Conservation (phyloP, 768 basidiomycete species). For the Russula earlei region DNA sequence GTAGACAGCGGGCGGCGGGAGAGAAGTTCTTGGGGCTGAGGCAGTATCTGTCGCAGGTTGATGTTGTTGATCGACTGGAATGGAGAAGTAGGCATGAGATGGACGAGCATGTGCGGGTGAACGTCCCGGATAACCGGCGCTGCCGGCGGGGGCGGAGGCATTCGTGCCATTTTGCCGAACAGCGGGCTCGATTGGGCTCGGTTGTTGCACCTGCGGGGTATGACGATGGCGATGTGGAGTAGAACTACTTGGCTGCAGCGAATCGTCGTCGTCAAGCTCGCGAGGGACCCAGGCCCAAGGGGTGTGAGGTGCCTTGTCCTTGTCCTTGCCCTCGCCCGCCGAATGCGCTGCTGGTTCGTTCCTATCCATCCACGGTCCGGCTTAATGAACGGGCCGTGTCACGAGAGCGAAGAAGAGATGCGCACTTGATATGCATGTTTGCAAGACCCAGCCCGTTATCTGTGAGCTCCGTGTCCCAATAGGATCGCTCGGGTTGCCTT, state of each 20-base stretch:
- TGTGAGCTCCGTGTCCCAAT: conserved; percentile 46
- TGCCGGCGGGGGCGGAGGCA: not conserved
- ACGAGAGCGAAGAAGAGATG: conserved; percentile 16
- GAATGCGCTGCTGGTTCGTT: not conserved
- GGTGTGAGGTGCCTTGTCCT: conserved; percentile 37
- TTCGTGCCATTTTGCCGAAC: not conserved
- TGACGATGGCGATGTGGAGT: conserved; percentile 14
- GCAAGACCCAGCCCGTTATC: conserved; percentile 59
- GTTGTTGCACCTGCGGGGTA: conserved; percentile 19
- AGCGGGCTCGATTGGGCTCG: not conserved
- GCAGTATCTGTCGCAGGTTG: not conserved
- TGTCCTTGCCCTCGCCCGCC: not conserved
- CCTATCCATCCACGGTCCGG: too few species aligned
- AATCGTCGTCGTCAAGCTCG: conserved; percentile 30
- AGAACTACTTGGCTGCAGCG: conserved; percentile 13
- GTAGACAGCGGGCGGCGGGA: conserved; percentile 14
- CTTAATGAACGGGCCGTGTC: too few species aligned
- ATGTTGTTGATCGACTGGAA: conserved; percentile 9
- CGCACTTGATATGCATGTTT: conserved; percentile 57
- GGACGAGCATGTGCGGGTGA: conserved; percentile 14
- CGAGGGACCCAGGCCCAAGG: conserved; percentile 69
- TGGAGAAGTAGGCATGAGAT: conserved; percentile 11
- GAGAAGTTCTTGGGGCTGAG: conserved; percentile 2
- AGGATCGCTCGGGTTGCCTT: conserved; percentile 54
- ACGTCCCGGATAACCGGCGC: conserved; percentile 10